Percentiles rank a stretch among this genome's conserved stretches.
Conservation (phyloP, 2,329 filamentous ascomycete species). For the Neofusicoccum laricinum region DNA sequence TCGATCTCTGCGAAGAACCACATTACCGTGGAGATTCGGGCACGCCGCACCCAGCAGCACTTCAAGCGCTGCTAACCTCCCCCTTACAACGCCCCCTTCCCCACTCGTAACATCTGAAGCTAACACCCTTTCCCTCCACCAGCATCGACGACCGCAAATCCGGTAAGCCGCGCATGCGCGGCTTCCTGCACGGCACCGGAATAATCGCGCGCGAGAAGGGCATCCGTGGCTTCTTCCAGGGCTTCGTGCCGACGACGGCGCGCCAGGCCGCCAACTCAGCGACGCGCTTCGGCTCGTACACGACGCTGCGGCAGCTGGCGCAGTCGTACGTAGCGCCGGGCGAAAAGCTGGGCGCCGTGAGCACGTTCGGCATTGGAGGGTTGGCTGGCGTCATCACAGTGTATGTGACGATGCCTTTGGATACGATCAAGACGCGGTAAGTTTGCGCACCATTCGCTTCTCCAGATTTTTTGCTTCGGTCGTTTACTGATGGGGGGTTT, state of each 20-base stretch:
- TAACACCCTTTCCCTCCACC: neutral
- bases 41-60: too few relatives aligned
- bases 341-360: slow-evolving; percentile 84
- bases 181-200: slow-evolving; percentile 85
- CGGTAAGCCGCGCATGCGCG: slow-evolving; percentile 78
- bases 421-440: slow-evolving; percentile 81
- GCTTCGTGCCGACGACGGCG: slow-evolving; percentile 91
- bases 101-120: neutral
- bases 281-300: slow-evolving; percentile 87
- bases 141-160: slow-evolving; percentile 94
- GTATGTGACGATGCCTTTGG: slow-evolving; percentile 66
- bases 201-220: slow-evolving; percentile 88
- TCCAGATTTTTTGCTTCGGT: neutral
- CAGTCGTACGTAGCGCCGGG: slow-evolving; percentile 90
- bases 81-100: neutral
- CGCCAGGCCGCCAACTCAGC: slow-evolving; percentile 94
- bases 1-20: too few relatives aligned
- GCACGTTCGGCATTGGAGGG: slow-evolving; percentile 88
- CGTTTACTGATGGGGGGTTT: neutral
- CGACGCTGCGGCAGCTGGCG: slow-evolving; percentile 82
- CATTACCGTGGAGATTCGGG: too few relatives aligned
- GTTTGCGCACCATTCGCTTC: neutral
- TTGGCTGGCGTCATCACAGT: slow-evolving; percentile 90
- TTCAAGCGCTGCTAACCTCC: neutral
- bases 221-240: slow-evolving; percentile 90